Percentiles rank a stretch among this genome's conserved stretches.
phyloP scores from a whole-genome alignment of 495 filamentous ascomycete species.

The Hapsidospora chrysogenum region DNA sequence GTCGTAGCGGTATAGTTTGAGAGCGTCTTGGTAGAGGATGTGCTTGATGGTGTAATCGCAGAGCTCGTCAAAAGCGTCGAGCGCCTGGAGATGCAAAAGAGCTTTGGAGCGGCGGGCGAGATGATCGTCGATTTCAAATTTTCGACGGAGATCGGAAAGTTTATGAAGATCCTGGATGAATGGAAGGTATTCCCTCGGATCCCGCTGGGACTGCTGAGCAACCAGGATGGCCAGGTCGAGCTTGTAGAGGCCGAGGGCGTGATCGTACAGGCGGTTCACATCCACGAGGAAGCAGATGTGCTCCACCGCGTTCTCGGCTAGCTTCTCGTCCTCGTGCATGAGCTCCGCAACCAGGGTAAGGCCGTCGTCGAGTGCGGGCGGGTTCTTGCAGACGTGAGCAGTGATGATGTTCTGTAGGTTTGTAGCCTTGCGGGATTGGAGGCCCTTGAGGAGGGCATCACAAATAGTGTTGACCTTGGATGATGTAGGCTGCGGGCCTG shows the following conservation, averaged over 20 bases:
- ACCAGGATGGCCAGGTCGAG: conserved; percentile 79
- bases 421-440: conserved; percentile 44
- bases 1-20: conserved; percentile 74
- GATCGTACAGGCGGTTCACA: conserved; percentile 82
- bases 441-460: conserved; percentile 57
- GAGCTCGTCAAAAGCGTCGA: conserved; percentile 55
- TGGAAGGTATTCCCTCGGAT: conserved; percentile 89
- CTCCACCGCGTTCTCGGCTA: conserved; percentile 73
- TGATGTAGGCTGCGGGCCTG: conserved; percentile 10
- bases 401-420: conserved; percentile 89
- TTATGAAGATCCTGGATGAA: conserved; percentile 77
- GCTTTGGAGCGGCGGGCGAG: conserved; percentile 63
- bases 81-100: conserved; percentile 49
- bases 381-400: conserved; percentile 81
- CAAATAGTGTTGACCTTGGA: conserved; percentile 80
- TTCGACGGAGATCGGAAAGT: conserved; percentile 45
- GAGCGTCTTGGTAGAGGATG: conserved; percentile 56
- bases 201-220: conserved; percentile 90
- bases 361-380: conserved; percentile 78
- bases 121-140: conserved; percentile 79
- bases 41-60: conserved; percentile 62
- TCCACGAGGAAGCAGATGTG: conserved; percentile 96
- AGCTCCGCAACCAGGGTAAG: conserved; percentile 60
- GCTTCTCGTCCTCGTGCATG: conserved; percentile 44
- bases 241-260: conserved; percentile 78